phyloP scores from a whole-genome alignment of 2,329 filamentous ascomycete genomes.

The Sarocladium oryzae region DNA sequence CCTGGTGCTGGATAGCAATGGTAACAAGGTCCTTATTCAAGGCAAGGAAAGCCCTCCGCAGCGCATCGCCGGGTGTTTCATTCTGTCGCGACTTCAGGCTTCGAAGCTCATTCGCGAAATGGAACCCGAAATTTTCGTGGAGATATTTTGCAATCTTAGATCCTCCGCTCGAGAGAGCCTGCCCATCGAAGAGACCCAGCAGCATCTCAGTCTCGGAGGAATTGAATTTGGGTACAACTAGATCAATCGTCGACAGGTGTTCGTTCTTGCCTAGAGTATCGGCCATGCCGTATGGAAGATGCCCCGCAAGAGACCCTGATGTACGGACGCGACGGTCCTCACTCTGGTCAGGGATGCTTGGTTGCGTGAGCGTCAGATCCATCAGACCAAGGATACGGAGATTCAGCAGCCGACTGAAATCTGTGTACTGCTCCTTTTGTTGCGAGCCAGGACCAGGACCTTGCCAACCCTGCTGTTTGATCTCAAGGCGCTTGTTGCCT shows the following conservation, averaged over 20 bases:
- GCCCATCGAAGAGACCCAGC: constrained; percentile 92
- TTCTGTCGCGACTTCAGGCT: constrained; percentile 56
- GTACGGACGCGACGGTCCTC: constrained; percentile 93
- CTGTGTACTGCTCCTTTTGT: constrained; percentile 65
- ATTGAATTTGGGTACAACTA: constrained; percentile 88
- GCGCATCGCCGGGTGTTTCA: constrained; percentile 75
- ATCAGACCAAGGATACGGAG: constrained; percentile 87
- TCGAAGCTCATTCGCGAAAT: constrained; percentile 77
- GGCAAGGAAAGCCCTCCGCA: constrained; percentile 78
- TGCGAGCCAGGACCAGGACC: constrained; percentile 40
- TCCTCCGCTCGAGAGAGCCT: constrained; percentile 79
- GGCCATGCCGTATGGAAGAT: constrained; percentile 93
- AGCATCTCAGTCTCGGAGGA: constrained; percentile 85
- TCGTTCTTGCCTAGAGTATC: constrained; percentile 90
- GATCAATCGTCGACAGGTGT: constrained; percentile 89
- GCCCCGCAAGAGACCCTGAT: constrained; percentile 88
- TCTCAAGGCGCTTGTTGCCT: constrained; percentile 92
- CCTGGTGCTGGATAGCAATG: constrained; percentile 71
- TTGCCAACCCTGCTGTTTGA: constrained; percentile 53
- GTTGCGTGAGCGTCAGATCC: constrained; percentile 93
- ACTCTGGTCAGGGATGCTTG: constrained; percentile 88
- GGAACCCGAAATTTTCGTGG: constrained; percentile 88
- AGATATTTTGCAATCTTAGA: constrained; percentile 95
- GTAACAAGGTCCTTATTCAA: constrained; percentile 93
- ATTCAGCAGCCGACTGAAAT: constrained; percentile 80